Conservation (phyloP, 179 eudicot species). For the Vitellaria paradoxa region DNA sequence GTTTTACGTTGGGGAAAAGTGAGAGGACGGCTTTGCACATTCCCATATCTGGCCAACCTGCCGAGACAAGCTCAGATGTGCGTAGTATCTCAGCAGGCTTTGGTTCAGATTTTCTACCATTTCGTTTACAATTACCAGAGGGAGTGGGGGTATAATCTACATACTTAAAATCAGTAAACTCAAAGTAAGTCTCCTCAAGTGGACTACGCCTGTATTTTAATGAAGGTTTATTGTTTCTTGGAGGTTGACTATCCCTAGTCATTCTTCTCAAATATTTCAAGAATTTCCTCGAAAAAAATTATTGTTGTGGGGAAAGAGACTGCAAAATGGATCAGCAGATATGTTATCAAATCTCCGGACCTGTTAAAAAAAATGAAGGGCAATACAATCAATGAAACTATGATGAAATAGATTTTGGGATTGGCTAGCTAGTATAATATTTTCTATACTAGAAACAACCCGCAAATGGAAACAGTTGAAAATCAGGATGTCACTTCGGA, state of each 20-base stretch:
- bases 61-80: slow-evolving; percentile 47
- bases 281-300: slow-evolving; percentile 15
- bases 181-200: slow-evolving; percentile 44
- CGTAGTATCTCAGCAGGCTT: slow-evolving; percentile 42
- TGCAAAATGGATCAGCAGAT: slow-evolving; percentile 23
- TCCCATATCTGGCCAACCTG: slow-evolving; percentile 68
- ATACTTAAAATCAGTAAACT: slow-evolving; percentile 36
- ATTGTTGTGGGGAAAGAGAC: slow-evolving; percentile 19
- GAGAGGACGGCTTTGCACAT: slow-evolving; percentile 51
- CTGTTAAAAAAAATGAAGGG: not conserved
- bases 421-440: not conserved
- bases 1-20: slow-evolving; percentile 42
- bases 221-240: slow-evolving; percentile 43
- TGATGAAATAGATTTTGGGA: not conserved
- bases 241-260: slow-evolving; percentile 39
- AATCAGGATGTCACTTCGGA: not conserved
- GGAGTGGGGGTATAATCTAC: slow-evolving; percentile 30
- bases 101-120: slow-evolving; percentile 24
- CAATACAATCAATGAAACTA: not conserved
- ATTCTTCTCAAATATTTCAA: slow-evolving; percentile 26
- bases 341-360: not conserved
- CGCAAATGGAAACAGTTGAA: not conserved
- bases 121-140: slow-evolving; percentile 24
- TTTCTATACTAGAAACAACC: not conserved
- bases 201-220: slow-evolving; percentile 44